phyloP scores from a whole-genome alignment of 73 alveolate species.

The Tetrahymena thermophila region DNA sequence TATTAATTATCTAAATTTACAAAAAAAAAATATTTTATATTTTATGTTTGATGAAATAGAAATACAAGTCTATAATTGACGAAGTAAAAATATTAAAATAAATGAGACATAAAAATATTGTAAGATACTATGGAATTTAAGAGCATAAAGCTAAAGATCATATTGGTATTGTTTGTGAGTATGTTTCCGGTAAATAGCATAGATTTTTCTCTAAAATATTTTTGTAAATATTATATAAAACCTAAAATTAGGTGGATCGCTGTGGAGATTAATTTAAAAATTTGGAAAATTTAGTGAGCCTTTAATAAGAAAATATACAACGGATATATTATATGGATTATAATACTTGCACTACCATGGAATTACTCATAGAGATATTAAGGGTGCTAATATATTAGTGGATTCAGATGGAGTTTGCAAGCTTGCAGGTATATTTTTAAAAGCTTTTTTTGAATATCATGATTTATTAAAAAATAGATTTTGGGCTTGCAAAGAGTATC shows the following conservation, averaged over 20 bases:
- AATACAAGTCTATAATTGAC: constrained; percentile 39
- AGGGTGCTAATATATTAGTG: constrained; percentile 79
- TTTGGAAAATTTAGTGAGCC: constrained; percentile 57
- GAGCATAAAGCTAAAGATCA: constrained; percentile 21
- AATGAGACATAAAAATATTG: constrained; percentile 59
- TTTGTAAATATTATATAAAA: not conserved
- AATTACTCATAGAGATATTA: constrained; percentile 79
- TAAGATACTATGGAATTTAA: constrained; percentile 60
- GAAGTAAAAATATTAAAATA: constrained; percentile 52
- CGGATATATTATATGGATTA: constrained; percentile 65
- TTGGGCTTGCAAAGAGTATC: constrained; percentile 24
- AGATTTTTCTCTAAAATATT: not conserved
- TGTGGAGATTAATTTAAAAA: constrained; percentile 33
- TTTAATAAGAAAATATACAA: constrained; percentile 51
- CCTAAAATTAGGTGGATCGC: constrained; percentile 31
- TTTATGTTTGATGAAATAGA: constrained; percentile 6
- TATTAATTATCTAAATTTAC: too few species aligned
- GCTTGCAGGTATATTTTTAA: constrained; percentile 14
- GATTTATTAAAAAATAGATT: not conserved
- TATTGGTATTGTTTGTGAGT: constrained; percentile 62
- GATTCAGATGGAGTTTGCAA: constrained; percentile 17
- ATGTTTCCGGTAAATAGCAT: constrained; percentile 45
- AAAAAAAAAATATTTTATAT: too few species aligned
- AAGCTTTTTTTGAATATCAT: not conserved
- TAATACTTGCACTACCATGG: constrained; percentile 63